Evolutionary conservation across 78 protist species (phyloP), one percentile per base, ranked within the genome.

Genomic region (Tieghemostelium lacteum): DNA sequence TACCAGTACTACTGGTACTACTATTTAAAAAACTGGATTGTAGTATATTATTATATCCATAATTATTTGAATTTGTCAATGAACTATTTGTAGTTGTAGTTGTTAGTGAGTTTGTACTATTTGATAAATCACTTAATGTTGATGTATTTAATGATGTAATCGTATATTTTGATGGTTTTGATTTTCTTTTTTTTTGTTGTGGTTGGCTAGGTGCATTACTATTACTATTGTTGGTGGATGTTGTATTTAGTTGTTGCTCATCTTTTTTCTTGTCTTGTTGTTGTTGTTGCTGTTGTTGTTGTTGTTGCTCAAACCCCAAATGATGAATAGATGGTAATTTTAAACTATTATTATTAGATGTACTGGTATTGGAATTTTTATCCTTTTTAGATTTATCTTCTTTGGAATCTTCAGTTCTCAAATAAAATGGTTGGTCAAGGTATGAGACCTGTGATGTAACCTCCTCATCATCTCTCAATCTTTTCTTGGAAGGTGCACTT

Each of bases 251-350:
- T 45, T 45, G 52, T 45, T 6, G 10, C n/a, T 45, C 10, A 14
- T 45, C 52, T 45, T 45, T 45, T 45, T 45, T 45, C 10, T 10
- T 45, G 6, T 20, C 14, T n/a, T n/a, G n/a, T n/a, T n/a, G 60
- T 49, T 2, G 58, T 70, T 19, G 24, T 28, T 33, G 26, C n/a
- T 3, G 58, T 67, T 40, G 52, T 39, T 67, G 74, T 67, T 64
- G 71, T 20, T 0, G n/a, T 45, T 6, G 10, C 6, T 83, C 89
- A n/a, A 83, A 69, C 42, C 69, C 78, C 42, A 83, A 58, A 42
- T 83, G 89, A 29, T 83, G 89, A 22, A 83, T 69, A 16, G 89
- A 69, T 69, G 89, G 89, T 28, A 83, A 17, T 60, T 69, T 66
- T 78, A 52, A 49, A 75, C 26, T 49, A 34, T 39, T 75, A 65